Base-by-base conservation (phyloP, 2,329 filamentous ascomycete species). In the Sphaerulina vaccinii region DNA sequence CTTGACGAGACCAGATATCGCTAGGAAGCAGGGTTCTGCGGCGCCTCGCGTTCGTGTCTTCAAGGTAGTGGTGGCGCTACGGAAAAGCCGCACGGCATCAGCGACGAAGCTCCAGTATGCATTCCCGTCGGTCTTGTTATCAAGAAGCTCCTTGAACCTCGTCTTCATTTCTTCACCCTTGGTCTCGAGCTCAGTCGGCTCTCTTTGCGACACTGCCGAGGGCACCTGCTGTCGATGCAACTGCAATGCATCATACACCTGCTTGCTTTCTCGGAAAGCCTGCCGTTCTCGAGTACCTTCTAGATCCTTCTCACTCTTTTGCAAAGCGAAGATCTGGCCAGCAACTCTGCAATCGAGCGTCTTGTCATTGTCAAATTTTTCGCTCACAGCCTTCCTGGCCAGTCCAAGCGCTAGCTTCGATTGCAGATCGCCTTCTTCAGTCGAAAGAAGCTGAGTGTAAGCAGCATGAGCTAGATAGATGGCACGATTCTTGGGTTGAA, bases 381-480 rank as follows among this genome's bases (percentile, higher is more conserved):
- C 65, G 10, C 22, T 59, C 21, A 68, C 62, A 33, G 65, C 66
- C 46, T 67, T 68, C 44, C 59, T 55, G 1, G 66, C 65, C 36
- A 68, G 47, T 5, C 48, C 49, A 11, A 68, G 33, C n/a, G 65
- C 65, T 16, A 68, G 54, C 33, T 60, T 45, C 3, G 62, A 58
- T 33, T 62, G 60, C 21, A 68, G 29, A 44, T 68, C 66, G 9
- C 63, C 66, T 15, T 62, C 62, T 18, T 46, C 40, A 5, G 42
- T 58, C 5, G 65, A 66, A 16, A 68, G 41, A 40, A 68, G 45
- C 41, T 68, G 65, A 23, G 65, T 68, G n/a, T 66, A 58, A 16
- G 59, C 65, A 13, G 62, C 65, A 54, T 69, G 68, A 2, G 68
- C 68, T 59, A 69, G 62, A 51, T 68, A 68, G 16, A 66, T 52